Base-by-base conservation (phyloP, 2,329 filamentous ascomycete genomes). In the Plectosphaerella sp. region DNA sequence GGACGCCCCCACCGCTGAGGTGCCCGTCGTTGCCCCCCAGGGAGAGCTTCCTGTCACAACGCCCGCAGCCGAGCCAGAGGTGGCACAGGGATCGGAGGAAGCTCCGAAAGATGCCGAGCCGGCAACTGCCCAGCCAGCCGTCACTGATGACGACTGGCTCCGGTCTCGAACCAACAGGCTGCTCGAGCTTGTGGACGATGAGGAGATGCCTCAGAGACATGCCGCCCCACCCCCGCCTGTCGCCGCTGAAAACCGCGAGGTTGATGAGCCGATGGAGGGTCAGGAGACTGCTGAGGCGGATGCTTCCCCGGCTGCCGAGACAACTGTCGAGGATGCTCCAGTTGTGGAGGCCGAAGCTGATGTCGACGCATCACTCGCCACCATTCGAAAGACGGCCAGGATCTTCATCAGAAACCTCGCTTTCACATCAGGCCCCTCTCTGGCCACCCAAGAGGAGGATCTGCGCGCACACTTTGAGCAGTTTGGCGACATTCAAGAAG, bases 331-430 rank as follows among this genome's bases (percentile, higher is more conserved):
- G 43, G 56, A 59, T 49, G 56, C 57, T 33, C 43, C 49, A 25
- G 24, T 18, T 25, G 43, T 24, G 12, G 20, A 43, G 28, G 51
- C 24, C 36, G 63, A 65, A 49, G 66, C 64, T 22, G 67, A 69
- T 4, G 70, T 75, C 37, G 68, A 75, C 9, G 65, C 71, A 9
- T 65, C 67, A 53, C 69, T 86, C 49, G 79, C 86, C 47, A 78
- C 81, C 48, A 87, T 96, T 54, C 80, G 79, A 52, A 77, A 82
- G 52, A 95, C 87, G 46, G 84, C 84, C 54, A 84, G 94, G 57
- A 75, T 99, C 1, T 99, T 97, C 67, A 76, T 97, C 24, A 82
- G 94, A 49, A 99, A 99, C 65, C 75, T 99, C 43, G 83, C 91
- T 12, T 99, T 94, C 67, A 84, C 82, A 55, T 82, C 86, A 16